These are phyloP conservation scores for Tulasnella sp. DNA, from an alignment of 768 basidiomycete species.

Conservation along the genomic window DNA sequence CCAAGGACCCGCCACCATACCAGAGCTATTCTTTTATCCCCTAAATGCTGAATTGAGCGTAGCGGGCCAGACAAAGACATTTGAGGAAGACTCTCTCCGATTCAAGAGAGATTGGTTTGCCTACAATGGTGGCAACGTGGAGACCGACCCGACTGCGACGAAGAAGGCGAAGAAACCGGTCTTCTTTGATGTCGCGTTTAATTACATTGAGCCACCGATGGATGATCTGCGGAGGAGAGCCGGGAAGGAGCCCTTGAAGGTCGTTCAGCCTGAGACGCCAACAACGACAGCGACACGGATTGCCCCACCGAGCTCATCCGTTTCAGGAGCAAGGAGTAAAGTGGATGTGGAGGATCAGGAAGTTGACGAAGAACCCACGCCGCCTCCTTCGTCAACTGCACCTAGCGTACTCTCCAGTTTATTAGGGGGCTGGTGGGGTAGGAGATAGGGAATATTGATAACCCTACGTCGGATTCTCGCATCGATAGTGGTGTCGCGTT, in stretches of 20 bases:
- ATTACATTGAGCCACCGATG: constrained; percentile 83
- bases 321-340: constrained; percentile 22
- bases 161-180: constrained; percentile 65
- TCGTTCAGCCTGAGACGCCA: constrained; percentile 19
- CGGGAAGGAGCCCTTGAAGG: constrained; percentile 40
- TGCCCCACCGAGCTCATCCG: constrained; percentile 20
- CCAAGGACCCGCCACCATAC: constrained; percentile 23
- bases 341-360: constrained; percentile 35
- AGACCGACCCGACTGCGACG: constrained; percentile 22
- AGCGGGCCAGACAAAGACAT: constrained; percentile 41
- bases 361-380: neutral
- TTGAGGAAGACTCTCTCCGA: constrained; percentile 38
- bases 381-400: neutral
- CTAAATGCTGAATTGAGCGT: constrained; percentile 34
- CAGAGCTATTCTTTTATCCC: constrained; percentile 42
- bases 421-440: neutral
- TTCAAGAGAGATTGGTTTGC: constrained; percentile 72
- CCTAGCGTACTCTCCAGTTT: neutral
- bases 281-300: constrained; percentile 21
- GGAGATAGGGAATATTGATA: too few relatives aligned
- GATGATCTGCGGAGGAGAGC: constrained; percentile 59
- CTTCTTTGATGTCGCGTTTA: constrained; percentile 91
- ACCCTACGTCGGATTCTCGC: too few relatives aligned
- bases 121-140: constrained; percentile 52
- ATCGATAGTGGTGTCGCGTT: too few relatives aligned